Evolutionary conservation across 768 basidiomycete genomes (phyloP).

Genomic region (Amanita brunnescens): DNA sequence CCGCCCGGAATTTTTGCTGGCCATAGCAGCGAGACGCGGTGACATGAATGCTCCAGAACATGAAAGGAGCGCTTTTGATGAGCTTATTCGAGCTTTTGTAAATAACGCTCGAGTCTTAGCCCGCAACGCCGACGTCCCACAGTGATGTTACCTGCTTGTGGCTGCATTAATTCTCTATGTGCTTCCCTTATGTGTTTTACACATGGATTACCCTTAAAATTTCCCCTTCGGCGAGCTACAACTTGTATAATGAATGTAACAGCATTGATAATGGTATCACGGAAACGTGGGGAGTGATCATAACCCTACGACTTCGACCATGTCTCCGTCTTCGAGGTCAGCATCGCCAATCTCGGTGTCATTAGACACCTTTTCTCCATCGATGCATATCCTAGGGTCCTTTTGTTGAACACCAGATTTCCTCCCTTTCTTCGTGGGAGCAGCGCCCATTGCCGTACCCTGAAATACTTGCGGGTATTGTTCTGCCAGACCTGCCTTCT

Average conservation of each 20-base stretch:
- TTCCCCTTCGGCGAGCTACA: slow-evolving; percentile 3
- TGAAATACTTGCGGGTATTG: slow-evolving; percentile 36
- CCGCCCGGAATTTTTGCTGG: slow-evolving; percentile 60
- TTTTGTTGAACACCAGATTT: slow-evolving; percentile 24
- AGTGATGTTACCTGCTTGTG: neutral
- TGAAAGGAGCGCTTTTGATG: slow-evolving; percentile 76
- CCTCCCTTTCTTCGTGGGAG: slow-evolving; percentile 24
- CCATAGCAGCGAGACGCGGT: slow-evolving; percentile 60
- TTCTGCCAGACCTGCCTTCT: slow-evolving; percentile 50
- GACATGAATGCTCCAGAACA: slow-evolving; percentile 50
- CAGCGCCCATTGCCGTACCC: slow-evolving; percentile 11
- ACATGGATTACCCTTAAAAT: neutral
- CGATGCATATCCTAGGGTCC: slow-evolving; percentile 48
- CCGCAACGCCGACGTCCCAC: slow-evolving; percentile 46
- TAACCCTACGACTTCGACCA: slow-evolving; percentile 66
- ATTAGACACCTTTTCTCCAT: slow-evolving; percentile 64
- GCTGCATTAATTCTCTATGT: neutral
- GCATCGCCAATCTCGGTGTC: slow-evolving; percentile 52
- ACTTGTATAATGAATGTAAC: slow-evolving; percentile 3
- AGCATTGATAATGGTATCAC: neutral
- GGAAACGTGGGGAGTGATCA: slow-evolving; percentile 15
- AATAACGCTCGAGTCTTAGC: slow-evolving; percentile 89
- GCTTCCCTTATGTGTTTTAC: neutral
- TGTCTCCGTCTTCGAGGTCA: slow-evolving; percentile 73
- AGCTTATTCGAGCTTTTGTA: slow-evolving; percentile 85